Evolutionary conservation across 2,329 filamentous ascomycete genomes (phyloP).

Genomic region (Gnomoniopsis sp.): DNA sequence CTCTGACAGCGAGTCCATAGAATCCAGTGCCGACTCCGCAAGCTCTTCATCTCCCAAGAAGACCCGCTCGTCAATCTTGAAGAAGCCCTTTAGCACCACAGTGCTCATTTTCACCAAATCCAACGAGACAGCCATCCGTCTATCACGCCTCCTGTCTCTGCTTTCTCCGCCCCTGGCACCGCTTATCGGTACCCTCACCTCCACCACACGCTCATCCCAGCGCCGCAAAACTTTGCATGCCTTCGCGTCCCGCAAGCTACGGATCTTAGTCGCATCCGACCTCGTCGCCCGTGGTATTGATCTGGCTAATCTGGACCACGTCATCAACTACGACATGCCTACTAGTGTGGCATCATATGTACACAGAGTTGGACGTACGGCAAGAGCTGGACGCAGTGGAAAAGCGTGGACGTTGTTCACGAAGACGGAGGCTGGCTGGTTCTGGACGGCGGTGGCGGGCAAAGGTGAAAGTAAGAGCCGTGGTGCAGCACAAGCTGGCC

Average conservation of each 20-base stretch:
- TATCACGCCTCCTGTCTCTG: slow-evolving; percentile 73
- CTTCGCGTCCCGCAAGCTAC: slow-evolving; percentile 61
- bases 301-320: slow-evolving; percentile 72
- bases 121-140: slow-evolving; percentile 81
- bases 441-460: slow-evolving; percentile 77
- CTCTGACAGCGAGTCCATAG: slow-evolving; percentile 23
- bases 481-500: slow-evolving; percentile 34
- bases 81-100: slow-evolving; percentile 32
- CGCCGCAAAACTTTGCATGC: slow-evolving; percentile 64
- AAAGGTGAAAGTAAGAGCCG: slow-evolving; percentile 45
- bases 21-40: slow-evolving; percentile 20
- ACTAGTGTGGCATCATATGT: slow-evolving; percentile 79
- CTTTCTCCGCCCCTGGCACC: slow-evolving; percentile 57
- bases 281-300: slow-evolving; percentile 91
- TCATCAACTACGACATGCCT: slow-evolving; percentile 93
- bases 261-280: slow-evolving; percentile 84
- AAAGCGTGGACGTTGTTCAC: slow-evolving; percentile 84
- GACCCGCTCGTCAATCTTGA: background rate
- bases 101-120: slow-evolving; percentile 87
- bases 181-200: slow-evolving; percentile 69
- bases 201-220: slow-evolving; percentile 69
- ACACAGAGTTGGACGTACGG: slow-evolving; percentile 88
- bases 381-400: slow-evolving; percentile 72
- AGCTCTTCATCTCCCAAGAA: background rate
- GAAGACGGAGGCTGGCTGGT: slow-evolving; percentile 84